A percentile compares a stretch with the other conserved stretches of the same genome.
Conservation (phyloP, 148 eudicot species). For the Nepenthes mirabilis region DNA sequence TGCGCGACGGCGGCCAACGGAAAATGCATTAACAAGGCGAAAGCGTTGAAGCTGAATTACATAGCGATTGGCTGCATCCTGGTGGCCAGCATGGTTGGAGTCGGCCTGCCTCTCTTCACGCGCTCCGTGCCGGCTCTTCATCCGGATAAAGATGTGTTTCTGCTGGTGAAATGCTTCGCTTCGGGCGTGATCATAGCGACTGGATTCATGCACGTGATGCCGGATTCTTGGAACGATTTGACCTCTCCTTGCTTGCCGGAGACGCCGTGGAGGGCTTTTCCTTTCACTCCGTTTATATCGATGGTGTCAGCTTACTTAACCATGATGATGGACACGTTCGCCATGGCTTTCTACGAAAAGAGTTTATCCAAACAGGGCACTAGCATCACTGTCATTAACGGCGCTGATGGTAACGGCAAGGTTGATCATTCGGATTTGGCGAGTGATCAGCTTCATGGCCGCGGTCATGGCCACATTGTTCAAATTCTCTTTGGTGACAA, state of each 20-base stretch:
- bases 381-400: neutral
- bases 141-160: slow-evolving; percentile 20
- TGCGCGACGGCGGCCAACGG: slow-evolving; percentile 12
- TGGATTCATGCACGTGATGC: slow-evolving; percentile 39
- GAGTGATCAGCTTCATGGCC: neutral
- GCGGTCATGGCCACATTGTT: neutral
- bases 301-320: slow-evolving; percentile 29
- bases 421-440: neutral
- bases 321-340: slow-evolving; percentile 33
- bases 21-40: slow-evolving; percentile 22
- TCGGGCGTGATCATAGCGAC: slow-evolving; percentile 40
- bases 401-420: neutral
- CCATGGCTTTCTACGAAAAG: slow-evolving; percentile 24
- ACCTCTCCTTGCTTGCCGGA: slow-evolving; percentile 25
- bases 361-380: neutral
- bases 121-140: slow-evolving; percentile 19
- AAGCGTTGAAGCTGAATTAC: slow-evolving; percentile 14
- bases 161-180: slow-evolving; percentile 30
- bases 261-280: slow-evolving; percentile 26
- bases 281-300: slow-evolving; percentile 27
- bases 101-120: slow-evolving; percentile 25
- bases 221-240: slow-evolving; percentile 31
- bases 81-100: slow-evolving; percentile 25
- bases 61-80: slow-evolving; percentile 26
- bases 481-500: neutral